phyloP scores from a whole-genome alignment of 106 monocot species.

The Acanthochlamys bracteata region DNA sequence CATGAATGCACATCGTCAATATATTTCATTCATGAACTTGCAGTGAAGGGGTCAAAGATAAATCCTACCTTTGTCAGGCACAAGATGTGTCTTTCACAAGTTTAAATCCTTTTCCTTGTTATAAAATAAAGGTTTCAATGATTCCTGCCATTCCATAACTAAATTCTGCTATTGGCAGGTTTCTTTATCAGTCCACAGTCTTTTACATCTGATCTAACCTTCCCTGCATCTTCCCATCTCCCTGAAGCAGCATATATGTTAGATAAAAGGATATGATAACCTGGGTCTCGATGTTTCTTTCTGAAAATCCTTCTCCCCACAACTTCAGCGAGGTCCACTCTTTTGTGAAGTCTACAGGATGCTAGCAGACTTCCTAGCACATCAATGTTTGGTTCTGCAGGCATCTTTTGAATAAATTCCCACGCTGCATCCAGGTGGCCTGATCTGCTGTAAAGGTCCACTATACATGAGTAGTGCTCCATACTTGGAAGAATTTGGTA shows the following conservation, averaged over 20 bases:
- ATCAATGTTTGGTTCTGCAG: conserved; percentile 32
- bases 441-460: conserved; percentile 41
- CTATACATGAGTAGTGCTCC: conserved; percentile 67
- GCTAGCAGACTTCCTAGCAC: conserved; percentile 50
- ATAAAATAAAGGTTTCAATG: too few species aligned
- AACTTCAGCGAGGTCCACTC: conserved; percentile 43
- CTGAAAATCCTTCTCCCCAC: conserved; percentile 25
- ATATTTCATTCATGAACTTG: too few species aligned
- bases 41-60: too few species aligned
- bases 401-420: conserved; percentile 41
- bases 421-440: conserved; percentile 44
- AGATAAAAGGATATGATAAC: conserved; percentile 46
- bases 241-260: conserved; percentile 47
- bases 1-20: too few species aligned
- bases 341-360: conserved; percentile 43
- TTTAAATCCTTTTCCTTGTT: too few species aligned
- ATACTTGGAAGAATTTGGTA: conserved; percentile 36
- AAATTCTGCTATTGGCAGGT: conserved; percentile 50
- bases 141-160: not conserved
- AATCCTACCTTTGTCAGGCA: too few species aligned
- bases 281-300: conserved; percentile 38
- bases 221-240: conserved; percentile 34
- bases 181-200: conserved; percentile 40
- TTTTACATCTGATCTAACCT: conserved; percentile 29
- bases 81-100: too few species aligned